Evolutionary conservation across 2,329 filamentous ascomycete genomes (phyloP), one percentile per base, ranked within the genome.

Genomic region (Drechslerella stenobrocha): DNA sequence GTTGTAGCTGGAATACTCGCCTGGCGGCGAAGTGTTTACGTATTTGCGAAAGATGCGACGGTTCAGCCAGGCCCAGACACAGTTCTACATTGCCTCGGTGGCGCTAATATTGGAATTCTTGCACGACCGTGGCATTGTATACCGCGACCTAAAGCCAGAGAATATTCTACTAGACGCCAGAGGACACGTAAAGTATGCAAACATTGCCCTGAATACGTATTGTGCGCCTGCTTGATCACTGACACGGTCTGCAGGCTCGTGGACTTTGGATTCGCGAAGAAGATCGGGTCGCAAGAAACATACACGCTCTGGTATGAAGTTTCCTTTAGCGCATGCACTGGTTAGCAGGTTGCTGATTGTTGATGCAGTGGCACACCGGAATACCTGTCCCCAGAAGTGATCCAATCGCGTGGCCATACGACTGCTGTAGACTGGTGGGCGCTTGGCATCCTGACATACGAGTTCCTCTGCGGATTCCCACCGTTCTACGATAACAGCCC

Each of bases 351-450:
- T 7, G 20, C 30, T 13, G 23, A n/a, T 23, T 7, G 9, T 37
- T n/a, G 8, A 13, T 53, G 37, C 15, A 59, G 50, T 76, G 88
- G 88, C 51, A 92, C 88, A 1, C 88, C 88, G 45, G 88, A 92
- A 75, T 92, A 92, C 75, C 83, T 92, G 45, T 88, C 88, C 1
- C 88, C 88, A 3, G 88, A 92, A 77, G 88, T 92, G 40, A 91
- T 92, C 72, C 84, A 89, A 71, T 90, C 89, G 75, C 90, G 89
- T 75, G 88, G 87, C 9, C 84, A 87, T 74, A 86, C 83, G 1
- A 85, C 83, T 1, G 87, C 88, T 11, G 88, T 92, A 32, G 88
- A 92, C 78, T 92, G 88, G 88, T 92, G 89, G 89, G 88, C 89
- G 0, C 80, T 93, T 71, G 89, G 89, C 23, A 90, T 92, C 71